Conservation (phyloP, 2,329 filamentous ascomycete genomes). For the Epichloe aotearoae region DNA sequence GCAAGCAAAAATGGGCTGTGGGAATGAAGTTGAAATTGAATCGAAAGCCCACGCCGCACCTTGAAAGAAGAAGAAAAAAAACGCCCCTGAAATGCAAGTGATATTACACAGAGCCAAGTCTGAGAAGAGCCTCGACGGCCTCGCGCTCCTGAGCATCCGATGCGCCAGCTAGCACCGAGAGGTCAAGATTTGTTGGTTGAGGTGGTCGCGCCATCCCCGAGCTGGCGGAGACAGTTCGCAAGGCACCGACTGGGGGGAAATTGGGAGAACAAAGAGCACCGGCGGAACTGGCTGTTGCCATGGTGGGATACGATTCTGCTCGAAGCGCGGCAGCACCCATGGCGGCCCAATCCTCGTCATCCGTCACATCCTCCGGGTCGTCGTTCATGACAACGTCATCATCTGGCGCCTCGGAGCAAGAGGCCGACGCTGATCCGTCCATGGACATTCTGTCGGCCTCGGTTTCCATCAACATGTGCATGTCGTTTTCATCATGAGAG, state of each 20-base stretch:
- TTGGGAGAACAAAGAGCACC: slow-evolving; percentile 26
- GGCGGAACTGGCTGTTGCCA: slow-evolving; percentile 41
- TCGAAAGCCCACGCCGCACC: background rate
- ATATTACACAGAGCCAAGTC: slow-evolving; percentile 66
- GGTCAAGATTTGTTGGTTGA: slow-evolving; percentile 37
- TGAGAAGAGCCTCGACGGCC: slow-evolving; percentile 67
- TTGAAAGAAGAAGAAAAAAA: slow-evolving; percentile 3
- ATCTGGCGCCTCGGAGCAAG: slow-evolving; percentile 61
- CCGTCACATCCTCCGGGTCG: slow-evolving; percentile 74
- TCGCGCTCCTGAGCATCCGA: slow-evolving; percentile 65
- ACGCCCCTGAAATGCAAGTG: slow-evolving; percentile 15
- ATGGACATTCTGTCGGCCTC: slow-evolving; percentile 94
- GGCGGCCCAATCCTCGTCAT: slow-evolving; percentile 91
- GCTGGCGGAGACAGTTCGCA: slow-evolving; percentile 36
- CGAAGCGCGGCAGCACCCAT: slow-evolving; percentile 78
- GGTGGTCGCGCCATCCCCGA: slow-evolving; percentile 41
- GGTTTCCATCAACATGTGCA: slow-evolving; percentile 61
- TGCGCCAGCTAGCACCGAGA: slow-evolving; percentile 35
- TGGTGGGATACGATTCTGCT: slow-evolving; percentile 47
- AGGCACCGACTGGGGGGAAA: slow-evolving; percentile 33
- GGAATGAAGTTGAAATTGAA: slow-evolving; percentile 1
- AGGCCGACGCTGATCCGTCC: slow-evolving; percentile 55
- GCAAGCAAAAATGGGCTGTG: slow-evolving; percentile 2
- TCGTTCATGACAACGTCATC: slow-evolving; percentile 56
- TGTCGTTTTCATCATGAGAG: slow-evolving; percentile 55